A percentile compares a stretch with the other conserved stretches of the same genome.
These are phyloP conservation scores for Fusarium domesticum DNA, from an alignment of 2,329 filamentous ascomycete species.

Conservation along the genomic window DNA sequence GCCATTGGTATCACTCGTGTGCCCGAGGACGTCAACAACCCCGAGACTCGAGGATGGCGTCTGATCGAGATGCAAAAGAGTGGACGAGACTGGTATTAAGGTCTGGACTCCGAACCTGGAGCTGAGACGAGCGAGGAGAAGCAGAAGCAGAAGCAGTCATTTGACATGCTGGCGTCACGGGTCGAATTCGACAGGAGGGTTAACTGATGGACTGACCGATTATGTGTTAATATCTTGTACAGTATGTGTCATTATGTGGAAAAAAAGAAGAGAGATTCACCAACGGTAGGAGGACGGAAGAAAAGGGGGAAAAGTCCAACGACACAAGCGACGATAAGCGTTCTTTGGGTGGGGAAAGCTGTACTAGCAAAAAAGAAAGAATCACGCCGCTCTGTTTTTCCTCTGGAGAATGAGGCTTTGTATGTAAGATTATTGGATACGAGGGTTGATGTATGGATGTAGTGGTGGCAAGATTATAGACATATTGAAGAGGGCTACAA, in stretches of 20 bases:
- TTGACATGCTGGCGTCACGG: conserved; percentile 20
- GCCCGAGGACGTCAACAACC: conserved; percentile 93
- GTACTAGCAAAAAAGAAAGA: conserved; percentile 23
- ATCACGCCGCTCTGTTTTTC: conserved; percentile 36
- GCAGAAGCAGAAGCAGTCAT: conserved; percentile 11
- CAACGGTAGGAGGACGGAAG: conserved; percentile 20
- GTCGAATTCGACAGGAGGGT: conserved; percentile 21
- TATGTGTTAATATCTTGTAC: conserved; percentile 35
- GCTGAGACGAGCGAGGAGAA: no score
- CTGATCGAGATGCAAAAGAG: conserved; percentile 99
- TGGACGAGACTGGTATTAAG: conserved; percentile 77
- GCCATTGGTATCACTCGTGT: conserved; percentile 93
- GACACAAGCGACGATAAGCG: conserved; percentile 11
- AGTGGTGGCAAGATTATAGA: conserved; percentile 16
- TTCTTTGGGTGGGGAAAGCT: conserved; percentile 21
- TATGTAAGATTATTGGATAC: conserved; percentile 30
- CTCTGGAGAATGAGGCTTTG: conserved; percentile 25
- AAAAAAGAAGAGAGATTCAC: conserved; percentile 23
- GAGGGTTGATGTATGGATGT: conserved; percentile 19
- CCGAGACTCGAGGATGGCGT: conserved; percentile 94
- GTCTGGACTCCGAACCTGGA: no score
- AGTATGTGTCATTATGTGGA: conserved; percentile 32
- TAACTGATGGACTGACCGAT: conserved; percentile 12
- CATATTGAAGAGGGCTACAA: conserved; percentile 18
- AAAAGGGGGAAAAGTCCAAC: conserved; percentile 8